Evolutionary conservation across 257 asterid genomes (phyloP), one percentile per base, ranked within the genome.

Genomic region (Salvia splendens): DNA sequence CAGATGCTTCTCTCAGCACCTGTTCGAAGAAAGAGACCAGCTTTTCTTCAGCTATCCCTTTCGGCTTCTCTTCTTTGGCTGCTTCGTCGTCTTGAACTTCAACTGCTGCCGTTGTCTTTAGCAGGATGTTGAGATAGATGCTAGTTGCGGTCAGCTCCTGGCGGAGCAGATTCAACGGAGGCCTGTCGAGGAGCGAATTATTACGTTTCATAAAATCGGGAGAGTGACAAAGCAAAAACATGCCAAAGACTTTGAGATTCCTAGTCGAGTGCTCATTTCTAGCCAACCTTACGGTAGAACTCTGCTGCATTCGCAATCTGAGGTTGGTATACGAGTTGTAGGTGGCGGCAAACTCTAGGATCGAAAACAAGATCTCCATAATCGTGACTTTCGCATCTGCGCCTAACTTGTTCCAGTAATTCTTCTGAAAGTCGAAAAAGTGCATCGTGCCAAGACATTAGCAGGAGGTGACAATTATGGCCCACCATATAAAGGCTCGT

Each of bases 101-200:
- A 62, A 73, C 67, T 42, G 73, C 76, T 69, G 86, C 65, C 24
- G 97, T 87, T 14, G 96, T 69, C 89, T 91, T 91, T 41, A 88
- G 97, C 77, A 94, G 85, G 77, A 94, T 83, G 75, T 94, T 97
- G 38, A 94, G 86, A 77, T 94, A 94, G 75, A 94, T 85, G 86
- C 85, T 76, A n/a, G 99, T 91, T 77, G 95, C 99, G 49, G 89
- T 78, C 70, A 94, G 75, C 80, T 94, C 99, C 74, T 91, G 97
- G 63, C 99, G 99, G 24, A 94, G 92, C 81, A 94, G 97, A 83
- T 88, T 94, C 77, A 83, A 65, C 2, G 99, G 99, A 49, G 95
- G 95, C 80, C 99, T 94, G 82, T 70, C 59, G 77, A 76, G 68
- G 69, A 61, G 77, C 75, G 56, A 48, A 47, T 7, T 33, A 3